Base-by-base conservation (phyloP, 2,329 filamentous ascomycete genomes). In the Pseudogymnoascus sp. region DNA sequence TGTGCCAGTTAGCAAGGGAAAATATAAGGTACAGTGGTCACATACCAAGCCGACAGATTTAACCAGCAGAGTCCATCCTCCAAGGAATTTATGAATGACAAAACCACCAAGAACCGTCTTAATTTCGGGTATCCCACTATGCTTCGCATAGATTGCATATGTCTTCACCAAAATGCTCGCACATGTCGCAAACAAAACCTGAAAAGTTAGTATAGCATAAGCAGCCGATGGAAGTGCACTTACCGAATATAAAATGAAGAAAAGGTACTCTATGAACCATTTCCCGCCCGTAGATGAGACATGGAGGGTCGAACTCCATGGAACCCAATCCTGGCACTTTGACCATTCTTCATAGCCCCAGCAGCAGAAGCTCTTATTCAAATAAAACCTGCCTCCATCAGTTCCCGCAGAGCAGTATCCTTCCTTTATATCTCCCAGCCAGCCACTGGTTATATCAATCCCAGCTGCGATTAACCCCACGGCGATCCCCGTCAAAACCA, bases 41-140 rank as follows among this genome's bases (percentile, higher is more conserved):
- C 81, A 74, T 79, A 93, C 90, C 76, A 96, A 76, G 28, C 94
- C 94, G 47, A 97, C 75, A 1, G 92, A 95, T 74, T 97, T 97
- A 63, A 92, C 92, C 31, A 91, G 75, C 72, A 97, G 78, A 1
- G 93, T 97, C 92, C 92, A 97, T 33, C 81, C 80, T 8, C 92
- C 91, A 71, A 97, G 80, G 70, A 97, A 96, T 64, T 87, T 84
- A 65, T 87, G 84, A 66, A 99, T 97, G 33, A 99, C 88, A 74
- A 97, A 97, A 5, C 93, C 93, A 42, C 93, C 93, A 62, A 99
- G 78, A 7, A 99, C 85, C 2, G 92, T 97, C 80, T 99, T 99
- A 77, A 99, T 95, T 78, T 99, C 93, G 5, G 93, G 92, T 69
- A 99, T 97, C 76, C 93, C 93, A 73, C 91, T 96, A 72, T 97